phyloP scores from a whole-genome alignment of 2,329 filamentous ascomycete species.

The Nigrospora sphaerica region DNA sequence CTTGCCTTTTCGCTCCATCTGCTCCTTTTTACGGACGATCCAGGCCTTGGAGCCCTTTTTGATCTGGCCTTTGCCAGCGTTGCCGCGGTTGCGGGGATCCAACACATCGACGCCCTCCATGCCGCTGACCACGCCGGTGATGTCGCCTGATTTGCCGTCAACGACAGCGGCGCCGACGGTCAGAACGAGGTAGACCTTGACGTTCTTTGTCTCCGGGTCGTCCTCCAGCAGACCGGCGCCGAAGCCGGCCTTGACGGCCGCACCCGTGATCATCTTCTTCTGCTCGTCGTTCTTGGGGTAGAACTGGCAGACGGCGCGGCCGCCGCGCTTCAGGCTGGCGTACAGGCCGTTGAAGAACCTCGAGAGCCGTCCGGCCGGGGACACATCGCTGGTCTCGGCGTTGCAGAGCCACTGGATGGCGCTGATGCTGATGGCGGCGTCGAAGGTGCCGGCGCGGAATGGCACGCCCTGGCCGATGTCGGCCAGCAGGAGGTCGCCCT shows the following conservation, averaged over 20 bases:
- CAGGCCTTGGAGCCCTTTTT: conserved; percentile 81
- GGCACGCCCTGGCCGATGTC: conserved; percentile 95
- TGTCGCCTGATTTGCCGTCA: conserved; percentile 59
- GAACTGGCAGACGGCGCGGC: conserved; percentile 90
- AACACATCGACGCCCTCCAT: conserved; percentile 84
- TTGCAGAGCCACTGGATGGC: conserved; percentile 99
- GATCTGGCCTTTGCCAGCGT: conserved; percentile 41
- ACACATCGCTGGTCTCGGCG: conserved; percentile 81
- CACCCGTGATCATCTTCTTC: conserved; percentile 82
- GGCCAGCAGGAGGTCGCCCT: conserved; percentile 87
- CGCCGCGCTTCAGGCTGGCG: conserved; percentile 73
- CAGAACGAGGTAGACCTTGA: conserved; percentile 91
- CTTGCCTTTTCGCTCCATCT: conserved; percentile 92
- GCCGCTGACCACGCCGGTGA: conserved; percentile 80
- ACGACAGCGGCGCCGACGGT: conserved; percentile 65
- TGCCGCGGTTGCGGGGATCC: conserved; percentile 54
- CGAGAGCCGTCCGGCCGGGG: conserved; percentile 66
- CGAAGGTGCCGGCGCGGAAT: conserved; percentile 86
- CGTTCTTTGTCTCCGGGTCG: conserved; percentile 91
- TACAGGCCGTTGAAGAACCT: conserved; percentile 94
- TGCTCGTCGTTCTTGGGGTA: conserved; percentile 95
- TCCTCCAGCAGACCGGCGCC: conserved; percentile 93
- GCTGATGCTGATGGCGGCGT: conserved; percentile 89
- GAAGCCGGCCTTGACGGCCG: conserved; percentile 89
- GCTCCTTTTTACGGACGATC: conserved; percentile 82